Evolutionary conservation across 768 basidiomycete species (phyloP), one percentile per base, ranked within the genome.

Genomic region (Mycena pura): DNA sequence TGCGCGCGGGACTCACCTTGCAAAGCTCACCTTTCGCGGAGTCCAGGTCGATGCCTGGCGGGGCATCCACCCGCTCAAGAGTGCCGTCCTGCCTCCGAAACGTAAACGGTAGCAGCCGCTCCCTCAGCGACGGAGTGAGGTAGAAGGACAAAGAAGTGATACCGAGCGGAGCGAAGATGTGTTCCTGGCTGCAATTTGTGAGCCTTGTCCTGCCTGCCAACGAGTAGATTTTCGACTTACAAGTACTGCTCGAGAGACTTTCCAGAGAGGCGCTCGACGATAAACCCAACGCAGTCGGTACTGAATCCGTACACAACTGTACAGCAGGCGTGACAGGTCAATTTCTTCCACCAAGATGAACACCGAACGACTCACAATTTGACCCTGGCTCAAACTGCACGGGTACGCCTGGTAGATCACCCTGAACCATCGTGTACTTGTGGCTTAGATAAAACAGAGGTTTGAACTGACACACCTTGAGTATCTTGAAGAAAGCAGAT

Each of bases 361-460:
- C 28, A 11, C 21, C 31, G 14, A n/a, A n/a, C n/a, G n/a, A n/a
- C 27, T n/a, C 34, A 73, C 73, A 76, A 46, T 69, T 59, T 2
- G 70, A 68, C 15, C 74, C 76, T 8, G 76, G 76, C 43, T 77
- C 72, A 40, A 70, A 73, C 28, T 61, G 63, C 10, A 75, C 57
- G 3, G 72, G 71, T 17, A 73, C 58, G 0, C 60, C 65, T 2
- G 72, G 70, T 28, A 67, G 68, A n/a, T 52, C 17, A 13, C 71
- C 73, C 72, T 75, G 48, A 17, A 11, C 19, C 11, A 43, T 19
- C 11, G 7, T 22, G 22, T 28, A 6, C 29, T 39, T 44, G 5
- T 21, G 17, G n/a, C n/a, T n/a, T n/a, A 24, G 21, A 21, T 27
- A 25, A 21, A 21, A 21, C 8, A 45, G 10, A n/a, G 19, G 9